Evolutionary conservation across 176 grass and related monocot species (phyloP).

Genomic region (Bothriochloa decipiens): DNA sequence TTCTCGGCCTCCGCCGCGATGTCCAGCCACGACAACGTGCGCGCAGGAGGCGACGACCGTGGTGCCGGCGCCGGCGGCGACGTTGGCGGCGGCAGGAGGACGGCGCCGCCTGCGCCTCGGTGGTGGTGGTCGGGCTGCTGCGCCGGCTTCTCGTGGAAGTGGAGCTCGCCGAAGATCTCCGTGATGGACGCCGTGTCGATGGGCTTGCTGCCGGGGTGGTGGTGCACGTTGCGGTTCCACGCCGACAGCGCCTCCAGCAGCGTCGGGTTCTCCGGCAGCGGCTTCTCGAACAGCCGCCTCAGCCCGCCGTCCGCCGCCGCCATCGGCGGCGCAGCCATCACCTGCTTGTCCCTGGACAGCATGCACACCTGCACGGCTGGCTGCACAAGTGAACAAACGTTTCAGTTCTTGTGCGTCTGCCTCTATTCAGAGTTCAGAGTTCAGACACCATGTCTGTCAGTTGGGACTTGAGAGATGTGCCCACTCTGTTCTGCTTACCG

Average conservation of each 20-base stretch:
- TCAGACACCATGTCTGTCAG: slow-evolving; percentile 13
- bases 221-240: slow-evolving; percentile 49
- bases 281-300: slow-evolving; percentile 87
- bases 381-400: slow-evolving; percentile 8
- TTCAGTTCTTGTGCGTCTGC: neutral
- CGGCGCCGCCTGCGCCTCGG: neutral
- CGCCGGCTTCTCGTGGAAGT: slow-evolving; percentile 63
- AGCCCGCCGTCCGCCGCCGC: slow-evolving; percentile 69
- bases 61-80: neutral
- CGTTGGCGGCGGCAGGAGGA: neutral
- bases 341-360: neutral
- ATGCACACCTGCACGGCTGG: neutral
- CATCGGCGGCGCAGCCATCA: slow-evolving; percentile 37
- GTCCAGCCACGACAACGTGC: slow-evolving; percentile 32
- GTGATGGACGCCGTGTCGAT: slow-evolving; percentile 71
- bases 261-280: slow-evolving; percentile 82
- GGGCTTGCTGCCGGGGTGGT: slow-evolving; percentile 43
- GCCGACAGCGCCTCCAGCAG: slow-evolving; percentile 87
- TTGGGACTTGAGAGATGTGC: slow-evolving; percentile 25
- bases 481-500: slow-evolving; percentile 2
- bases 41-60: neutral
- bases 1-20: slow-evolving; percentile 25
- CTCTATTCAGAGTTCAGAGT: neutral
- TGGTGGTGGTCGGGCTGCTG: neutral
- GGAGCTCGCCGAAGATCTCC: slow-evolving; percentile 96